phyloP scores from a whole-genome alignment of 305 asterid genomes.

The Fraxinus latifolia region DNA sequence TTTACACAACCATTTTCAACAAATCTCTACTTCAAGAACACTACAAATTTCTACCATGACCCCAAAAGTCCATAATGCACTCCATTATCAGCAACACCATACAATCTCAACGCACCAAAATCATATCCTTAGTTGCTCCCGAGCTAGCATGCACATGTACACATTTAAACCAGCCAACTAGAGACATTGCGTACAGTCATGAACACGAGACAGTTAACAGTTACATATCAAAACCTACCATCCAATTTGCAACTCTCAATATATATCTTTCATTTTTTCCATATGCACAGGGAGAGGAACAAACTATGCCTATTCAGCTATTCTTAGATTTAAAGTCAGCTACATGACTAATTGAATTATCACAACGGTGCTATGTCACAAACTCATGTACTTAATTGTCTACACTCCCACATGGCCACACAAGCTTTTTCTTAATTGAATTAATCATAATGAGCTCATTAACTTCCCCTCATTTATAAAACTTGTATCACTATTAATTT shows the following conservation, averaged over 20 bases:
- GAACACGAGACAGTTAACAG: slow-evolving; percentile 55
- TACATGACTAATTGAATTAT: not conserved
- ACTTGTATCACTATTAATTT: not conserved
- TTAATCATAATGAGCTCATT: not conserved
- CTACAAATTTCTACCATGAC: not conserved
- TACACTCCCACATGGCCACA: not conserved
- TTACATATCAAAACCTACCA: slow-evolving; percentile 12
- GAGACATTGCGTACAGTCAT: not conserved
- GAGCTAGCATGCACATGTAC: not conserved
- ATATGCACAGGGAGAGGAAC: not conserved
- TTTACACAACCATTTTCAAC: not conserved
- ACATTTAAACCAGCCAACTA: not conserved
- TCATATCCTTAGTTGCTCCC: not conserved
- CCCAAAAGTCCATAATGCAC: not conserved
- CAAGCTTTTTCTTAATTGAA: not conserved
- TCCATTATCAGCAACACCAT: not conserved
- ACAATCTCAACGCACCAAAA: not conserved
- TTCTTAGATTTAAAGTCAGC: not conserved
- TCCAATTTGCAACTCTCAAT: not conserved
- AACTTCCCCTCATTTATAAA: not conserved
- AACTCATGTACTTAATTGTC: not conserved
- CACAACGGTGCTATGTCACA: not conserved
- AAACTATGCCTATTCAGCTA: not conserved
- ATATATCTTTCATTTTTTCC: not conserved
- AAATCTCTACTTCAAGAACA: not conserved